Base-by-base conservation (phyloP, 192 early-diverging fungal genomes). In the Funneliformis geosporum region DNA sequence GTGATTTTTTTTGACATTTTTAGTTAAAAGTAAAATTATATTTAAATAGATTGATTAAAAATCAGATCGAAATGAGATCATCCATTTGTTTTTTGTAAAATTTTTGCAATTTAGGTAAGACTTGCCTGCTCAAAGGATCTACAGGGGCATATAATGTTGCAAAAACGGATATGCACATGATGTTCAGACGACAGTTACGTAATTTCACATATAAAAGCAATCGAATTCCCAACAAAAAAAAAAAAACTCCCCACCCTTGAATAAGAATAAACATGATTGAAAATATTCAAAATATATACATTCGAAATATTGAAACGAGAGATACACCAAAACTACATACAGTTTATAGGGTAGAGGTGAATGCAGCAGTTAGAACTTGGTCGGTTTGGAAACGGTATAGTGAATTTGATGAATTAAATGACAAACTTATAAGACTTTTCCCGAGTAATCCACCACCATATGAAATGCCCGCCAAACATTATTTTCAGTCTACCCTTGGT, bases 381-480 rank as follows among this genome's bases (percentile, higher is more conserved):
- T 89, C 87, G 1, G 90, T 96, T n/a, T 95, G 92, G 92, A 94
- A 93, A 78, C 91, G 92, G 9, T 94, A 94, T 82, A 91, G 88
- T 61, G 95, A 96, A 76, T 98, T 98, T 83, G 88, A 91, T 50
- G 82, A 87, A 39, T 91, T 98, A 0, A 82, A 93, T 62, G 81
- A 80, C 25, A 90, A 90, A 60, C 88, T 94, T 12, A 43, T 82
- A 7, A 83, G 88, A 18, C 87, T 92, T 69, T 93, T 94, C 76
- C 94, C 93, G 0, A 88, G 88, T 68, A 78, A 87, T 8, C 81
- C 89, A 1, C 85, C 92, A 23, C 93, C 94, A 43, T 75, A 83
- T 27, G 68, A 83, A 25, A 79, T 98, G 18, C 96, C 96, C 0
- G 87, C 88, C 62, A 96, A 96, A 73, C 88, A 90, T 43, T 90